Evolutionary conservation across 2,329 filamentous ascomycete genomes (phyloP).

Genomic region (Polychaeton citri): DNA sequence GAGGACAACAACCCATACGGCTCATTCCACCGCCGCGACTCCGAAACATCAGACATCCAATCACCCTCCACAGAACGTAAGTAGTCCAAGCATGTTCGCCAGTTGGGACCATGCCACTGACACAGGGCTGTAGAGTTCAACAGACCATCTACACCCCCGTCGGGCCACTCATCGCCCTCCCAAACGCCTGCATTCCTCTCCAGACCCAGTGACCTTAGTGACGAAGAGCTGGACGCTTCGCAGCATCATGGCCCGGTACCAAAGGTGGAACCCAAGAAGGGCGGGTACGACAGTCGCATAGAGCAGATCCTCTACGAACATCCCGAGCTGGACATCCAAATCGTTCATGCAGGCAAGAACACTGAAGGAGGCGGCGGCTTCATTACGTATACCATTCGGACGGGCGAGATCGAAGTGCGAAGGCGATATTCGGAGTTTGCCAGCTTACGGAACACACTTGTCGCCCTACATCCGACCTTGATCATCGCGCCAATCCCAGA

Average conservation of each 20-base stretch:
- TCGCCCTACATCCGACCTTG: slow-evolving; percentile 83
- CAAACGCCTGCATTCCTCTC: slow-evolving; percentile 47
- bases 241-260: slow-evolving; percentile 30
- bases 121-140: slow-evolving; percentile 38
- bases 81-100: slow-evolving; percentile 5
- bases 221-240: slow-evolving; percentile 45
- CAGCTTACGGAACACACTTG: slow-evolving; percentile 75
- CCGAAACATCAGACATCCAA: slow-evolving; percentile 49
- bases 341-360: slow-evolving; percentile 93
- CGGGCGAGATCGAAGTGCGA: slow-evolving; percentile 87
- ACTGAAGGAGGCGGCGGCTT: slow-evolving; percentile 80
- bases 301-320: slow-evolving; percentile 97
- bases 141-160: slow-evolving; percentile 49
- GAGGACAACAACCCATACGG: slow-evolving; percentile 98
- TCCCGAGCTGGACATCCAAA: slow-evolving; percentile 75
- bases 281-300: slow-evolving; percentile 85
- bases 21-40: slow-evolving; percentile 80
- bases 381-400: slow-evolving; percentile 94
- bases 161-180: slow-evolving; percentile 57
- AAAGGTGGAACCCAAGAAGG: slow-evolving; percentile 50
- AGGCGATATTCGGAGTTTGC: slow-evolving; percentile 94
- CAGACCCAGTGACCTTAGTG: slow-evolving; percentile 40
- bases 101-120: neutral
- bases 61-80: slow-evolving; percentile 14
- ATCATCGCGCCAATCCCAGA: slow-evolving; percentile 96